Conservation (phyloP, 345 rosid genomes). For the Pelargonium nanum region DNA sequence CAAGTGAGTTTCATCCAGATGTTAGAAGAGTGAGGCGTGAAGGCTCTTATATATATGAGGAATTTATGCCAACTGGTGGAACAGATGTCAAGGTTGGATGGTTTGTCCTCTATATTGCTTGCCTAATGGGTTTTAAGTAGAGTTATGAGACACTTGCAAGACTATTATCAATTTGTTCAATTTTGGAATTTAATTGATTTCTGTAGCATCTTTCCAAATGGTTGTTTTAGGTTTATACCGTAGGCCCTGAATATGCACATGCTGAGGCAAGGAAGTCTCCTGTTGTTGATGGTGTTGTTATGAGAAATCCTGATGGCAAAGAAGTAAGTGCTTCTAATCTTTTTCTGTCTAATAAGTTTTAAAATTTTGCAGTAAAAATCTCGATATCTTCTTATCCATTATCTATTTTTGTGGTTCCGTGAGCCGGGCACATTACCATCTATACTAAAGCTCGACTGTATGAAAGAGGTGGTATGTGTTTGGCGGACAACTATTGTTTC, state of each 20-base stretch:
- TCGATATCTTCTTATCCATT: not conserved
- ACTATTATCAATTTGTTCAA: not conserved
- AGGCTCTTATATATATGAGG: constrained; percentile 97
- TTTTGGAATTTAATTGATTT: constrained; percentile 2
- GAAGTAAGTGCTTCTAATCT: constrained; percentile 50
- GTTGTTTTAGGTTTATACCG: constrained; percentile 86
- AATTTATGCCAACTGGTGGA: constrained; percentile 99
- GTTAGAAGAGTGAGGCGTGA: constrained; percentile 98
- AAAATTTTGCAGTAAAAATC: too few species aligned
- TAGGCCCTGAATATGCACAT: constrained; percentile 98
- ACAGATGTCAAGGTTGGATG: constrained; percentile 90
- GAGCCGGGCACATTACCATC: too few species aligned
- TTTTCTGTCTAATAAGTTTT: too few species aligned
- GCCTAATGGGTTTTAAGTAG: not conserved
- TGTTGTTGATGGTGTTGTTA: constrained; percentile 98
- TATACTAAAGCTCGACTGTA: too few species aligned
- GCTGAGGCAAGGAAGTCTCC: constrained; percentile 99
- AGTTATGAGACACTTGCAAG: not conserved
- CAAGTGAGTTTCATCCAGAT: constrained; percentile 97
- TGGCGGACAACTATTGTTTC: too few species aligned
- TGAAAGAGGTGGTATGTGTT: too few species aligned
- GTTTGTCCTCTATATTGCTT: constrained; percentile 1
- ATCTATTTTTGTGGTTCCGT: not conserved
- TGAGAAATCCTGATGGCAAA: constrained; percentile 96
- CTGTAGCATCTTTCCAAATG: constrained; percentile 19